Conservation (phyloP, 768 basidiomycete genomes). For the Agrocybe pediades region DNA sequence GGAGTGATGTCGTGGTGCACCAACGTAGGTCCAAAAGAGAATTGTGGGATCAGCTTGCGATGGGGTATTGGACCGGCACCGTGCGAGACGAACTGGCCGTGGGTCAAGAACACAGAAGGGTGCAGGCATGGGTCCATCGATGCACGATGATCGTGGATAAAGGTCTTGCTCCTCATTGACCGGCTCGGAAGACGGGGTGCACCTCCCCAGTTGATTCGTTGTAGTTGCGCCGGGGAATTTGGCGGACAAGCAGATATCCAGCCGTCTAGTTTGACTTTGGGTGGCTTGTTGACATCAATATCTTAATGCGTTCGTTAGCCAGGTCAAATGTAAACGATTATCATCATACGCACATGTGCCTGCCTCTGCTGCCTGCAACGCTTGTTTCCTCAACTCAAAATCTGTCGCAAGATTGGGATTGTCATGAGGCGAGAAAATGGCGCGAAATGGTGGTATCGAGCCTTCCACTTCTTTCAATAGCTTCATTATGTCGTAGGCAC, state of each 20-base stretch:
- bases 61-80: constrained; percentile 44
- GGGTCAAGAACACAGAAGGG: constrained; percentile 36
- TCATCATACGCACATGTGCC: constrained; percentile 33
- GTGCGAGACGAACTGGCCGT: constrained; percentile 56
- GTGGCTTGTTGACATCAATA: constrained; percentile 32
- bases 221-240: constrained; percentile 29
- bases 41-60: constrained; percentile 46
- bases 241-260: constrained; percentile 43
- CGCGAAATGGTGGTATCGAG: constrained; percentile 47
- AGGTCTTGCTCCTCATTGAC: constrained; percentile 30
- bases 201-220: constrained; percentile 28
- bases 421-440: constrained; percentile 54
- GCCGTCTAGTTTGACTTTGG: constrained; percentile 29
- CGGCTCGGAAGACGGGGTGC: constrained; percentile 19
- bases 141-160: constrained; percentile 45
- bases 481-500: constrained; percentile 35
- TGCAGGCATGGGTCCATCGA: constrained; percentile 52
- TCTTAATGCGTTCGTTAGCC: constrained; percentile 18
- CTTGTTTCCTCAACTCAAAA: constrained; percentile 33
- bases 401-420: constrained; percentile 42
- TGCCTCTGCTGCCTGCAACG: constrained; percentile 36
- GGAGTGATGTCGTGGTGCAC: constrained; percentile 57
- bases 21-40: constrained; percentile 47
- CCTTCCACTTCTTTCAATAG: constrained; percentile 42
- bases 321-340: not conserved